Conservation (phyloP, 345 rosid genomes). For the Lagerstroemia speciosa region DNA sequence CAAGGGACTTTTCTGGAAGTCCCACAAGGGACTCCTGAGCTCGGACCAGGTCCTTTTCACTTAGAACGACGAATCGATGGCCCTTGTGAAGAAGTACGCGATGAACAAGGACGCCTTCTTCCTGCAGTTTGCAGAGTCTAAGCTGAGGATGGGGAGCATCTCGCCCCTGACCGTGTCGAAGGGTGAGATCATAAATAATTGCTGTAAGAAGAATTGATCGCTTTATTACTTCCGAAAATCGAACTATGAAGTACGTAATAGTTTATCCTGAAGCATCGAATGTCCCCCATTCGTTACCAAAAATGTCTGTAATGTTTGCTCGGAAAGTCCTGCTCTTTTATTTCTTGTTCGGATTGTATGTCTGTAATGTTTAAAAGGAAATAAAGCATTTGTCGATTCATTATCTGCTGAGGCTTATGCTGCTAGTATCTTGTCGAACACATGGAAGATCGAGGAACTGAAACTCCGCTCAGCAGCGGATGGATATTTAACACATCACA, state of each 20-base stretch:
- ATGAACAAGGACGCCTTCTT: conserved; percentile 47
- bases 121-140: conserved; percentile 65
- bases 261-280: neutral
- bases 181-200: conserved; percentile 71
- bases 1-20: conserved; percentile 71
- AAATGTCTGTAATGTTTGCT: too few relatives aligned
- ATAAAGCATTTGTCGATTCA: neutral
- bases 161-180: conserved; percentile 60
- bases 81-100: conserved; percentile 68
- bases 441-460: neutral
- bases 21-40: too few relatives aligned
- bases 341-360: neutral
- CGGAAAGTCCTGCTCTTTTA: neutral
- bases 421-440: neutral
- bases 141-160: conserved; percentile 79
- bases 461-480: neutral
- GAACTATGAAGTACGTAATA: neutral
- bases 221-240: neutral
- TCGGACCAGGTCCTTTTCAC: conserved; percentile 71
- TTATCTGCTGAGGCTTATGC: neutral
- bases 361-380: neutral
- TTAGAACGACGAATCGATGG: conserved; percentile 41
- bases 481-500: neutral
- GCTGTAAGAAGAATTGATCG: conserved; percentile 52
- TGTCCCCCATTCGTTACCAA: too few relatives aligned